Conservation (phyloP, 345 rosid genomes). For the Eucalyptus microcorys region DNA sequence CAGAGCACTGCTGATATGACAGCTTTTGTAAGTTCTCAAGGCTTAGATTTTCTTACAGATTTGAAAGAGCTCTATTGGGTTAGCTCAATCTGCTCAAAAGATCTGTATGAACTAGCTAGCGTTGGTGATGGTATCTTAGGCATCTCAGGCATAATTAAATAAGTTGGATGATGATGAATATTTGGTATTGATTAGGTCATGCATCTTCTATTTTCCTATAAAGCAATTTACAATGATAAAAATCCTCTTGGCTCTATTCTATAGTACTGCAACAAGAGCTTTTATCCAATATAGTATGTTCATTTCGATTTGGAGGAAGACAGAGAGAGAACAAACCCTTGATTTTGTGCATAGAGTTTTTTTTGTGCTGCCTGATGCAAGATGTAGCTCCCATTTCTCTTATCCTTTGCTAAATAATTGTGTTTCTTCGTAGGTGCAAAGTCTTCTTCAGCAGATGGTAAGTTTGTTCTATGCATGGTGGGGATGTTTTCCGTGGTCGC, state of each 20-base stretch:
- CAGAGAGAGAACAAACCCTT: background rate
- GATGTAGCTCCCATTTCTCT: background rate
- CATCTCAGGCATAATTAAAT: background rate
- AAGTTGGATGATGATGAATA: background rate
- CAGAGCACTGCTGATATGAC: slow-evolving; percentile 55
- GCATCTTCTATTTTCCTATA: background rate
- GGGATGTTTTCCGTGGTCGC: background rate
- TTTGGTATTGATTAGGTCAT: background rate
- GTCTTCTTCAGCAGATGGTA: slow-evolving; percentile 91
- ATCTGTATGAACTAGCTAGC: background rate
- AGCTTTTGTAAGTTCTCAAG: slow-evolving; percentile 30
- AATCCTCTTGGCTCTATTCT: background rate
- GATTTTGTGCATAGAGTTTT: background rate
- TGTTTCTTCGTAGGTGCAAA: slow-evolving; percentile 50
- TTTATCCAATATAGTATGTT: background rate
- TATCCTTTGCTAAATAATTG: background rate
- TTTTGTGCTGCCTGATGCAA: background rate
- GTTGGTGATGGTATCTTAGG: background rate
- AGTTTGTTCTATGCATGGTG: background rate
- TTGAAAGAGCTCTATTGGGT: background rate
- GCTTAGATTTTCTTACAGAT: background rate
- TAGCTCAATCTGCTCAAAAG: background rate
- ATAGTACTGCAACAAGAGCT: background rate
- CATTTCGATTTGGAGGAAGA: background rate
- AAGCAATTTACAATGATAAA: background rate